Evolutionary conservation across 1,139 yeast species (phyloP), one percentile per base, ranked within the genome.

Genomic region (Blastobotrys buckinghamii): DNA sequence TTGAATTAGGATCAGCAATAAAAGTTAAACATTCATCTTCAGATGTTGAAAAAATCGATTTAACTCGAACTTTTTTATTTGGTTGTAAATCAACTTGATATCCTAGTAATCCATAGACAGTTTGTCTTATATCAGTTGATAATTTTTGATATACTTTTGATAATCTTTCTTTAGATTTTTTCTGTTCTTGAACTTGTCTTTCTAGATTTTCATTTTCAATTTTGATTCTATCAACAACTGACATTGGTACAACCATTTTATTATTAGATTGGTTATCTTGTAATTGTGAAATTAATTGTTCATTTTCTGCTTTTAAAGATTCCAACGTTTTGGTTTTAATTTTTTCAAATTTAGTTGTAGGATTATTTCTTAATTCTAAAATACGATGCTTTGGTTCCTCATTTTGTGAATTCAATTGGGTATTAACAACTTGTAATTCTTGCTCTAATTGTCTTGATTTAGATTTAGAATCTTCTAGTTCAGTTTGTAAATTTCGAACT

Each of bases 21-120:
- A 73, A 68, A 9, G 65, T 61, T 34, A 72, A 63, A n/a, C 65
- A 56, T 33, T 69, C 68, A 17, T 63, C 62, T 8, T 59, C 64
- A 3, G 58, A 47, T 13, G 58, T 45, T 38, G 73, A 66, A 54
- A 72, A 82, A 55, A 78, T 78, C 1, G 92, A 80, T 3, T 77
- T 77, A 46, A 86, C 72, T 55, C 84, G 82, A 39, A 88, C 78
- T 59, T 83, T 83, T 26, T 79, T 75, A 36, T 84, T 77, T 7
- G 82, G 81, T 46, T 82, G 66, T 53, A 87, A 83, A 60, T 86
- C 95, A 26, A 89, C 70, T 33, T 78, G 76, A 65, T 79, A 88
- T 0, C 96, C 96, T 50, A 88, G 73, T 38, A 84, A 73, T 12
- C 82, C 74, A 44, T 82, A 79, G 0, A 88, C 81, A 1, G 84